Conservation (phyloP, 805 yeast genomes). For the Clavispora fructus region DNA sequence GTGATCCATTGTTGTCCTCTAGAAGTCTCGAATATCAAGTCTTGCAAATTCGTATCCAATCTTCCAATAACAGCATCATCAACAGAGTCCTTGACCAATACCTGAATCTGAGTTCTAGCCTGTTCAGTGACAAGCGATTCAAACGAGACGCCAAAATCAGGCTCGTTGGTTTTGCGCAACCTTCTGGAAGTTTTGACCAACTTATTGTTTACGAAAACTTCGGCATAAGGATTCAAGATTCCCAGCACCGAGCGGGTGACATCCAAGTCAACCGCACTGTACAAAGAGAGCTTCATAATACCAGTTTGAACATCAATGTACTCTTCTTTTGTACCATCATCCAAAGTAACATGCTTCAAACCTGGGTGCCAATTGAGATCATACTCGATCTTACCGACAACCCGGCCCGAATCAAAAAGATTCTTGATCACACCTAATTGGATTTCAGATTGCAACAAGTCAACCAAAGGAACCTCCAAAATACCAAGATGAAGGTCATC, state of each 20-base stretch:
- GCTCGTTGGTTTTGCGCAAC: constrained; percentile 64
- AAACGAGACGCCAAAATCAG: constrained; percentile 60
- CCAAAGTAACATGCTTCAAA: constrained; percentile 38
- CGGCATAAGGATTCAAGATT: constrained; percentile 62
- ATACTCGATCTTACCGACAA: constrained; percentile 55
- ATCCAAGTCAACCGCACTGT: constrained; percentile 57
- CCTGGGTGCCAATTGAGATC: constrained; percentile 51
- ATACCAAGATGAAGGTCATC: constrained; percentile 47
- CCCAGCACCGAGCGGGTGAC: constrained; percentile 46
- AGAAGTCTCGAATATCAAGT: constrained; percentile 44
- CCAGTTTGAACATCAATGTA: constrained; percentile 66
- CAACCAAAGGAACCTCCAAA: constrained; percentile 51
- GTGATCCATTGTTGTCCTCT: constrained; percentile 48
- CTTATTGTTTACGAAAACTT: constrained; percentile 53
- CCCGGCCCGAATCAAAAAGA: constrained; percentile 45
- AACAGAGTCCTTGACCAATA: constrained; percentile 59
- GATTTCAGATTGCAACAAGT: constrained; percentile 50
- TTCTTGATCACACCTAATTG: constrained; percentile 41
- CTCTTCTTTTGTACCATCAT: constrained; percentile 45
- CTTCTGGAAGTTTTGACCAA: constrained; percentile 54
- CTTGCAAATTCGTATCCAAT: constrained; percentile 48
- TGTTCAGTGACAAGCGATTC: constrained; percentile 63
- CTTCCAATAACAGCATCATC: constrained; percentile 51
- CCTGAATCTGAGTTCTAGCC: constrained; percentile 46
- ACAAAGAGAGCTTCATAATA: constrained; percentile 58